Percentiles rank a stretch among this genome's conserved stretches.
These are phyloP conservation scores for Samsoniella hepiali DNA, from an alignment of 2,329 filamentous ascomycete species.

Conservation along the genomic window DNA sequence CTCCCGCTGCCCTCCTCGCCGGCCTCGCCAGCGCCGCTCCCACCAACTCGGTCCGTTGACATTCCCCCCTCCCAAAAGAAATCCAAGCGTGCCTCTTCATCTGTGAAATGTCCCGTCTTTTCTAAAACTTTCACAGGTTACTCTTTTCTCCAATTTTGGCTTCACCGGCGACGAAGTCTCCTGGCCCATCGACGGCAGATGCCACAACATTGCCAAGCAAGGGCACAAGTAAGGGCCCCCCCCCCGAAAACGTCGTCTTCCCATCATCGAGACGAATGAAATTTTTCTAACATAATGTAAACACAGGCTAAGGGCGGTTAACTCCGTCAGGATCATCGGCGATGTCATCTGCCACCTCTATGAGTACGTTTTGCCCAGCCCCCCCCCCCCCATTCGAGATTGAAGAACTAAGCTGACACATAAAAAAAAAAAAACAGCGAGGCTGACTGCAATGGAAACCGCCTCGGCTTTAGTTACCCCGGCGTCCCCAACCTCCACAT, in stretches of 20 bases:
- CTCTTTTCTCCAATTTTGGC: background rate
- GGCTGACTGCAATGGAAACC: background rate
- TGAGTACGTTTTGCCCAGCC: background rate
- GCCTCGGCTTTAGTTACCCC: background rate
- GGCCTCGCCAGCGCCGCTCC: background rate
- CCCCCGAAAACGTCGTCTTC: background rate
- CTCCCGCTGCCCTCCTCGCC: background rate
- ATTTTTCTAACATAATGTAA: background rate
- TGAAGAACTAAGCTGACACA: background rate
- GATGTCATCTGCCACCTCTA: background rate
- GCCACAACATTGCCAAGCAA: background rate
- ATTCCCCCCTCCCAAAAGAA: background rate
- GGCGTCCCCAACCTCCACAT: background rate
- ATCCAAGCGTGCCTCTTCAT: too few species aligned
- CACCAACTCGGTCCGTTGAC: background rate
- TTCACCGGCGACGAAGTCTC: background rate
- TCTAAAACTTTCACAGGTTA: background rate
- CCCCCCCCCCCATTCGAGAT: background rate
- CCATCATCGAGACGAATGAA: background rate
- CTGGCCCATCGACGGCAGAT: constrained; percentile 5
- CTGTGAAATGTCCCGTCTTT: too few species aligned
- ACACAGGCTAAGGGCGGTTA: background rate
- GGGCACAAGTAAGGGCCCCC: too few species aligned
- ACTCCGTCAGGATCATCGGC: background rate
- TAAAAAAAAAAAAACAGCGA: background rate